A percentile compares a stretch with the other conserved stretches of the same genome.
Conservation (phyloP, 2,329 filamentous ascomycete genomes). For the Colletotrichum orchidophilum region DNA sequence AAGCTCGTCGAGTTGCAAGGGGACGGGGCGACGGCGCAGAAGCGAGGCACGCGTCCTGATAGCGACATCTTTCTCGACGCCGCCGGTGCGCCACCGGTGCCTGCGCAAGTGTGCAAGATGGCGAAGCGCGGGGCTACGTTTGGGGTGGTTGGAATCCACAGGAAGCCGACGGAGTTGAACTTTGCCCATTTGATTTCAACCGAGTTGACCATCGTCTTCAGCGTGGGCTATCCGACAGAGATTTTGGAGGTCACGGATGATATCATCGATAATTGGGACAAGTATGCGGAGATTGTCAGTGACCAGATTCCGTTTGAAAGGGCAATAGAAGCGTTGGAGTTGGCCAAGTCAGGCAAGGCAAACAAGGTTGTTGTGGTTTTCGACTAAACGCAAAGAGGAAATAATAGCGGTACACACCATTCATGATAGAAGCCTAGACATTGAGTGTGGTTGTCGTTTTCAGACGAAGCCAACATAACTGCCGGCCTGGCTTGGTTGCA, state of each 20-base stretch:
- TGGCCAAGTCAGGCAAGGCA: slow-evolving; percentile 14
- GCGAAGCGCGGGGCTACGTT: slow-evolving; percentile 2
- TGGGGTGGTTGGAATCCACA: slow-evolving; percentile 6
- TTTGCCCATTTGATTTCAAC: slow-evolving; percentile 1
- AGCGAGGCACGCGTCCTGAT: background rate
- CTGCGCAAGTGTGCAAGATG: background rate
- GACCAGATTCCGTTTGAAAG: slow-evolving; percentile 8
- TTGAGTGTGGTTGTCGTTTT: too few species aligned
- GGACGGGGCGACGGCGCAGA: background rate
- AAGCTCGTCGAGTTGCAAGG: slow-evolving; percentile 1
- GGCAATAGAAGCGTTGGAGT: slow-evolving; percentile 1
- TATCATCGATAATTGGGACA: slow-evolving; percentile 15
- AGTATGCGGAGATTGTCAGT: slow-evolving; percentile 15
- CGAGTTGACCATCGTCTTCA: slow-evolving; percentile 12
- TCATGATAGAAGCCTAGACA: background rate
- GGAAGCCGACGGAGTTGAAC: slow-evolving; percentile 3
- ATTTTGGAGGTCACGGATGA: slow-evolving; percentile 22
- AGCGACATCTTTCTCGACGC: slow-evolving; percentile 13
- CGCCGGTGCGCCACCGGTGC: slow-evolving; percentile 9
- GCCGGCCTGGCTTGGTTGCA: too few species aligned
- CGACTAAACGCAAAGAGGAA: background rate
- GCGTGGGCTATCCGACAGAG: slow-evolving; percentile 16
- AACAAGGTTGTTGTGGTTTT: slow-evolving; percentile 21
- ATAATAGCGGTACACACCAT: too few species aligned
- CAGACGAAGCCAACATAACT: too few species aligned